Percentiles rank a stretch among this genome's conserved stretches.
Evolutionary conservation across 2,329 filamentous ascomycete genomes (phyloP).

Genomic region (Cladobotryum mycophilum): DNA sequence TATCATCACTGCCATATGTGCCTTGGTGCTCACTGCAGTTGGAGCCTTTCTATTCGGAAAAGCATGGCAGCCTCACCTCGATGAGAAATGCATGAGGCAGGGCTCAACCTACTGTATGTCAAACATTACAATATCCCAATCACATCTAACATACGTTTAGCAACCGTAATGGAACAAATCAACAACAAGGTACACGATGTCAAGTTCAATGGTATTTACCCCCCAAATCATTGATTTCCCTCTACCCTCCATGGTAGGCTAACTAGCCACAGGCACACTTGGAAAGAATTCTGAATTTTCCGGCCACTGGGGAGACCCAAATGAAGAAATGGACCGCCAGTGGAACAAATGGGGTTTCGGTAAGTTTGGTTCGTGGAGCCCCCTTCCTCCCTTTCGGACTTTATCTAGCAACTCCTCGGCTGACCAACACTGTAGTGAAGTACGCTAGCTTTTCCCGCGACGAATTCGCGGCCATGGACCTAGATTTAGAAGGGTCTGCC

Average conservation of each 20-base stretch:
- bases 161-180: conserved; percentile 1
- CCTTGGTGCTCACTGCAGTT: not conserved
- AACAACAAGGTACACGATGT: not conserved
- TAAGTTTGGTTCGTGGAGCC: conserved; percentile 4
- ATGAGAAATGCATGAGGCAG: not conserved
- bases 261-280: too few species aligned
- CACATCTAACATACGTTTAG: not conserved
- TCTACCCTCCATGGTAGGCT: too few species aligned
- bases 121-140: not conserved
- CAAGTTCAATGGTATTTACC: conserved; percentile 4
- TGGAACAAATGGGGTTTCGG: conserved; percentile 5
- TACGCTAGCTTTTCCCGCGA: conserved; percentile 2
- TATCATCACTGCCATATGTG: not conserved
- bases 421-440: conserved; percentile 1
- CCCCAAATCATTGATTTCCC: too few species aligned
- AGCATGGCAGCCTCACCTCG: not conserved
- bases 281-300: conserved; percentile 2
- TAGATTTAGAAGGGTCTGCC: conserved; percentile 3
- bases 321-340: conserved; percentile 1
- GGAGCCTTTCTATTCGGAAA: conserved; percentile 1
- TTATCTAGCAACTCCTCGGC: not conserved
- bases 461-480: conserved; percentile 2
- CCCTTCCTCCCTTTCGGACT: not conserved
- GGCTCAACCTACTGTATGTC: conserved; percentile 1
- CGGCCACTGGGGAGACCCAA: conserved; percentile 3